Conservation (phyloP, 2,329 filamentous ascomycete genomes). For the Leptographium flavum region DNA sequence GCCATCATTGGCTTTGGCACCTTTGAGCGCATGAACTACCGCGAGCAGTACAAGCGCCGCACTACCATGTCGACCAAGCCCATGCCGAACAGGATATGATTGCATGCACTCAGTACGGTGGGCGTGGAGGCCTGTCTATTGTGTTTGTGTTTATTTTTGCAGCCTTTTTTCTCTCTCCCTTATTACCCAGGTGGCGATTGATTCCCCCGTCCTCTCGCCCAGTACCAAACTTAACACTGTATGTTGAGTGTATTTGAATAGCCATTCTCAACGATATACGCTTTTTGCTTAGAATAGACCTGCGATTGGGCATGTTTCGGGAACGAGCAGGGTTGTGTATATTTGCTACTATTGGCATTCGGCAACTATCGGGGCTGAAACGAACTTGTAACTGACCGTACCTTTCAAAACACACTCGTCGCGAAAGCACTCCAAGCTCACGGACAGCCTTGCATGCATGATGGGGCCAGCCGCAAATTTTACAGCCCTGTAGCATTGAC, state of each 20-base stretch:
- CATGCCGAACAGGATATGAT: slow-evolving; percentile 16
- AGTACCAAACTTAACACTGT: background rate
- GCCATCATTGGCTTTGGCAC: slow-evolving; percentile 50
- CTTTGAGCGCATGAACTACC: slow-evolving; percentile 49
- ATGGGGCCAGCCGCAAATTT: background rate
- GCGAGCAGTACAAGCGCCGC: slow-evolving; percentile 45
- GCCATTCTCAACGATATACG: background rate
- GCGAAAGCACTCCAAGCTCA: too few species aligned
- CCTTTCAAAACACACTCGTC: background rate
- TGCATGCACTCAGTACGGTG: background rate
- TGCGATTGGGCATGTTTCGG: background rate
- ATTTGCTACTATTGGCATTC: too few species aligned
- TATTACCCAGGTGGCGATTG: background rate
- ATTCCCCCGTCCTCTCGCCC: background rate
- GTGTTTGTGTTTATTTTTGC: background rate
- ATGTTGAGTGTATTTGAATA: background rate
- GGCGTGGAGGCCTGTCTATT: background rate
- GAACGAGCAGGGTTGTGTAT: too few species aligned
- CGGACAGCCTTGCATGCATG: background rate
- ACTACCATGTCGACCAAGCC: slow-evolving; percentile 27
- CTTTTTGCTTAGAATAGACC: background rate
- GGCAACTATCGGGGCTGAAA: background rate
- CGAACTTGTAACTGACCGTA: background rate
- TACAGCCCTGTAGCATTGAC: background rate
- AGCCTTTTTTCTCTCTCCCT: background rate